These are phyloP conservation scores for Trametes elegans DNA, from an alignment of 768 basidiomycete species.

Conservation along the genomic window DNA sequence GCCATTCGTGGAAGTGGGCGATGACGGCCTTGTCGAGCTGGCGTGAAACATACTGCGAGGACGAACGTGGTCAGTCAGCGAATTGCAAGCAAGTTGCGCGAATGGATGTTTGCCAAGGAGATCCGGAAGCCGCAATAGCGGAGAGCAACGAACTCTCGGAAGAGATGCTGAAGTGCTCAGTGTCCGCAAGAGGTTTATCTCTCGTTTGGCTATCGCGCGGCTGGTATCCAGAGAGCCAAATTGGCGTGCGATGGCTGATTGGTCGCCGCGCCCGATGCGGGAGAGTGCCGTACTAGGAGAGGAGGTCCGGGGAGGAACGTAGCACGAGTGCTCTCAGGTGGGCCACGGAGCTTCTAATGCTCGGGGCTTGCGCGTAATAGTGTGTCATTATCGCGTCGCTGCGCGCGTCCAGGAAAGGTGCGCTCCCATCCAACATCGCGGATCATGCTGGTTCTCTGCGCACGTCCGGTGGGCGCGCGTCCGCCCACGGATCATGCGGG, in stretches of 20 bases:
- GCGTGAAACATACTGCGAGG: slow-evolving; percentile 67
- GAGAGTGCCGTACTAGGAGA: neutral
- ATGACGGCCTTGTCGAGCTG: slow-evolving; percentile 86
- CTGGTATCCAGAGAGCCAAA: neutral
- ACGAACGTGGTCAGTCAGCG: neutral
- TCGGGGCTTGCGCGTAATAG: slow-evolving; percentile 1
- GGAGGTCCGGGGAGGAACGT: slow-evolving; percentile 3
- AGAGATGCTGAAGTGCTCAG: neutral
- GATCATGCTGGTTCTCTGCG: neutral
- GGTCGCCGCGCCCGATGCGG: neutral
- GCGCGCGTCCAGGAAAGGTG: neutral
- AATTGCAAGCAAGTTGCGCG: neutral
- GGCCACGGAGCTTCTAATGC: neutral
- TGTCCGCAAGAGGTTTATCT: neutral
- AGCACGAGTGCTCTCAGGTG: slow-evolving; percentile 1
- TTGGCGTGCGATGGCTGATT: neutral
- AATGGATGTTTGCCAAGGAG: neutral
- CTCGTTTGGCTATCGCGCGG: neutral
- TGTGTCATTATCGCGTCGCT: slow-evolving; percentile 15
- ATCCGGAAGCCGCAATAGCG: neutral
- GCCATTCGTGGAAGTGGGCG: slow-evolving; percentile 99
- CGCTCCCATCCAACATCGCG: neutral
- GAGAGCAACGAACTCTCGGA: too few species aligned
- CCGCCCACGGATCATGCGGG: neutral
- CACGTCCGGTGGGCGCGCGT: neutral